A percentile compares a stretch with the other conserved stretches of the same genome.
These are phyloP conservation scores for Naganishia friedmannii DNA, from an alignment of 768 basidiomycete species.

Conservation along the genomic window DNA sequence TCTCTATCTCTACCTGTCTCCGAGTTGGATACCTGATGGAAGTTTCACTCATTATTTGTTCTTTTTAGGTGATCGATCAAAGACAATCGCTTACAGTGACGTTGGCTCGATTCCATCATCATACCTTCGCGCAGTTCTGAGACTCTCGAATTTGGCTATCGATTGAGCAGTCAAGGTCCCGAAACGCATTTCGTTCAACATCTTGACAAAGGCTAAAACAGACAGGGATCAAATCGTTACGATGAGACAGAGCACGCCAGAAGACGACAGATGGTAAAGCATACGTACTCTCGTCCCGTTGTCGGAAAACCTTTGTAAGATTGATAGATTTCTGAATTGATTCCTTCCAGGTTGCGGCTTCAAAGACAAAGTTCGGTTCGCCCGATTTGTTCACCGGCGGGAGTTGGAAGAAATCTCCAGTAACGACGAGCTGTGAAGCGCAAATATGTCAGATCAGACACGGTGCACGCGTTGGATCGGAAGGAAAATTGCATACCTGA, in stretches of 20 bases:
- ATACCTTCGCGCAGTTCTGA: constrained; percentile 71
- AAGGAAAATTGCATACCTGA: constrained; percentile 59
- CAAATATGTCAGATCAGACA: constrained; percentile 35
- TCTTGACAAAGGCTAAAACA: constrained; percentile 75
- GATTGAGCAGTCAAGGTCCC: constrained; percentile 67
- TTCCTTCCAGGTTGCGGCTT: constrained; percentile 73
- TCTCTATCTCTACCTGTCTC: constrained; percentile 85
- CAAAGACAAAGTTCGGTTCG: constrained; percentile 81
- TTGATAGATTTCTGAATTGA: constrained; percentile 80
- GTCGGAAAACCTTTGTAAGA: constrained; percentile 90
- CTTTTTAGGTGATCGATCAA: not conserved
- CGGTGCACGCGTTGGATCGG: no score
- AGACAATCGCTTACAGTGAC: constrained; percentile 65
- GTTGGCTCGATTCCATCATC: constrained; percentile 82
- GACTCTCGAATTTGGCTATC: constrained; percentile 65
- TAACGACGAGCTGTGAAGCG: constrained; percentile 72
- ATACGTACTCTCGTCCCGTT: constrained; percentile 74
- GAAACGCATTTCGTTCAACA: constrained; percentile 98
- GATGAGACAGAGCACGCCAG: not conserved
- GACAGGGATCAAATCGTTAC: not conserved
- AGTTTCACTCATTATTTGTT: not conserved
- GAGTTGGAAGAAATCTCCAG: constrained; percentile 97
- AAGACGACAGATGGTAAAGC: not conserved
- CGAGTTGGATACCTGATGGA: constrained; percentile 75
- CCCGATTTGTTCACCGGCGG: constrained; percentile 77